A percentile compares a stretch with the other conserved stretches of the same genome.
phyloP scores from a whole-genome alignment of 2,329 filamentous ascomycete species.

The Aspergillus unguis region DNA sequence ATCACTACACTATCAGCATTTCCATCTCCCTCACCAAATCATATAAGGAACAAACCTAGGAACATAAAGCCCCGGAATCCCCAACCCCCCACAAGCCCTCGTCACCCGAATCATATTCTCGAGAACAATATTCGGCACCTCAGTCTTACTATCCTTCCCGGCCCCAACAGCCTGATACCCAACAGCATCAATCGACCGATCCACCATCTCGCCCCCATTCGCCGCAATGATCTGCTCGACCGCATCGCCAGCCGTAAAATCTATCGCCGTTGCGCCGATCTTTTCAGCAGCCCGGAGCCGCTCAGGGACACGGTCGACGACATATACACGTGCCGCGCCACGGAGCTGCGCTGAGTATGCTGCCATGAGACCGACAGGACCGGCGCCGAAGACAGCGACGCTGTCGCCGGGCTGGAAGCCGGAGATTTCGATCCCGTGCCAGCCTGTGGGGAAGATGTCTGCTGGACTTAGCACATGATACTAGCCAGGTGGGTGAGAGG shows the following conservation, averaged over 20 bases:
- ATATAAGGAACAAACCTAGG: conserved; percentile 30
- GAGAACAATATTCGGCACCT: conserved; percentile 47
- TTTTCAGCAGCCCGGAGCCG: conserved; percentile 58
- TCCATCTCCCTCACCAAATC: neutral
- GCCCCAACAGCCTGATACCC: conserved; percentile 63
- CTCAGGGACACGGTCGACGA: conserved; percentile 62
- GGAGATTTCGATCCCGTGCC: conserved; percentile 40
- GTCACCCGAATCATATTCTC: conserved; percentile 64
- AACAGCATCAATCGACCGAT: conserved; percentile 63
- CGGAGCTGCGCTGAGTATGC: conserved; percentile 61
- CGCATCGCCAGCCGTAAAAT: conserved; percentile 56
- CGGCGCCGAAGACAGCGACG: conserved; percentile 63
- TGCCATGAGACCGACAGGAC: conserved; percentile 64
- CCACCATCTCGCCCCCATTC: conserved; percentile 58
- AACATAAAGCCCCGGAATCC: conserved; percentile 56
- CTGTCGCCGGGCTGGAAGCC: conserved; percentile 60
- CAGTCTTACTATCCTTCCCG: conserved; percentile 51
- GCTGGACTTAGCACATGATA: no score
- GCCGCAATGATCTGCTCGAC: conserved; percentile 59
- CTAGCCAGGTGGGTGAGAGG: neutral
- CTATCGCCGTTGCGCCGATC: conserved; percentile 60
- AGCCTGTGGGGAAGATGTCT: conserved; percentile 26
- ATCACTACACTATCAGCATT: conserved; percentile 35
- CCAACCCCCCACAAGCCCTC: conserved; percentile 58
- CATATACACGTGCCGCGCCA: conserved; percentile 60